Base-by-base conservation (phyloP, 768 basidiomycete genomes). In the Xerocomus spinulosus region DNA sequence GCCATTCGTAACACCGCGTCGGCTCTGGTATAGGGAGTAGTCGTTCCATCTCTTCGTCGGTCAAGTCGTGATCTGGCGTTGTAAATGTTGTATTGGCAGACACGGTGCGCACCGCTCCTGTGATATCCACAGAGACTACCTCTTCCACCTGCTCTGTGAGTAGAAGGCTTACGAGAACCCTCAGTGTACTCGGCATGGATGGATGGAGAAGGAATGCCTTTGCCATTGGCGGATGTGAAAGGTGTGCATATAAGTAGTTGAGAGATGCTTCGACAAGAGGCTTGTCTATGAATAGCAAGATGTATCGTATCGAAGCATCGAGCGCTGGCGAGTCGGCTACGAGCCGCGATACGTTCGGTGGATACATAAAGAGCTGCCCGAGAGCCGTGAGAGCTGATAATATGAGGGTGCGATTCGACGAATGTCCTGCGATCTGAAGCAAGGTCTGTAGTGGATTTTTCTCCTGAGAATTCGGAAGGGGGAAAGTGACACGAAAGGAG, bases 1-100 rank as follows among this genome's bases (percentile, higher is more conserved):
- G 88, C 90, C 90, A 93, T 59, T 90, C 85, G 57, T 81, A 87
- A 61, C 87, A 92, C 10, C 91, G 76, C 51, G 86, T 77, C 12
- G 90, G 91, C 57, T 93, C 90, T 32, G 75, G 70, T 56, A 79
- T 72, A 9, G 71, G 61, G 15, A 87, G 52, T 24, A 92, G 63
- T 8, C 53, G 62, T 4, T 85, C 80, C 45, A 87, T 64, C 54
- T 91, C 89, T 54, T 86, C 86, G 52, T 75, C 70, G 3, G 81
- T 82, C 21, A 92, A 70, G 54, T 87, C 83, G 56, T 85, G 85
- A 54, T 80, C 75, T 32, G 74, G 75, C 1, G 74, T 73, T 9
- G 63, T 59, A 29, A 75, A 67, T 2, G 77, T 68, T 5, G 70
- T 63, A 8, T 79, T 68, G 2, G 80, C 76, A 12, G 85, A 76